A percentile compares a stretch with the other conserved stretches of the same genome.
phyloP scores from a whole-genome alignment of 2,329 filamentous ascomycete species.

The Diaporthe humulicola region DNA sequence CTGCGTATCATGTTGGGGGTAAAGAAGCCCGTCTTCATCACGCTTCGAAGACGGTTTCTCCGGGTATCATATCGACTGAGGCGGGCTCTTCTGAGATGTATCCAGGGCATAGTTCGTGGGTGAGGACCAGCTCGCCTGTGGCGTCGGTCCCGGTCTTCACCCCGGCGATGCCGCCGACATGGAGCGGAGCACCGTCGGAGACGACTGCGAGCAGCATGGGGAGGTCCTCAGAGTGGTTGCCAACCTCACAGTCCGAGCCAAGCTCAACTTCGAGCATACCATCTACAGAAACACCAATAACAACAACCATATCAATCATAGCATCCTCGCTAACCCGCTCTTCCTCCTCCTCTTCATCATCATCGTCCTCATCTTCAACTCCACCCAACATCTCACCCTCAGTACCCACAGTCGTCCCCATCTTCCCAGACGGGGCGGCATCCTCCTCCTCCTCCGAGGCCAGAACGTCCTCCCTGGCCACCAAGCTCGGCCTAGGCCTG shows the following conservation, averaged over 20 bases:
- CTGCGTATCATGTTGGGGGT: not conserved
- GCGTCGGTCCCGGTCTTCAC: not conserved
- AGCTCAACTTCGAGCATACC: not conserved
- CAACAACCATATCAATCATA: slow-evolving; percentile 21
- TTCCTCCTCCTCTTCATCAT: not conserved
- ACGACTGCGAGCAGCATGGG: not conserved
- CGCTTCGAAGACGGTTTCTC: not conserved
- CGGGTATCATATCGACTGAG: not conserved
- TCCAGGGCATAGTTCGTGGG: not conserved
- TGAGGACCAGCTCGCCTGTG: not conserved
- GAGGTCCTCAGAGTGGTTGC: not conserved
- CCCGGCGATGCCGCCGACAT: not conserved
- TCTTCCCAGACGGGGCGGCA: not conserved
- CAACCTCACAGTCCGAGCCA: not conserved
- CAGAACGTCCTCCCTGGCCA: slow-evolving; percentile 12
- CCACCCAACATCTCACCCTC: not conserved
- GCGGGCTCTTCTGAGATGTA: not conserved
- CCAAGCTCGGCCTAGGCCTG: slow-evolving; percentile 37
- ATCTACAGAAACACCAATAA: not conserved
- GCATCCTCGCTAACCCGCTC: not conserved
- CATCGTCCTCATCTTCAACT: not conserved
- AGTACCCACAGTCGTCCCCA: slow-evolving; percentile 8
- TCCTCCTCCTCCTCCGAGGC: not conserved
- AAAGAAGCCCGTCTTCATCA: not conserved
- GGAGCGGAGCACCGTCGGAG: not conserved